Evolutionary conservation across 2,329 filamentous ascomycete species (phyloP), one percentile per base, ranked within the genome.

Genomic region (Colletotrichum tropicale): DNA sequence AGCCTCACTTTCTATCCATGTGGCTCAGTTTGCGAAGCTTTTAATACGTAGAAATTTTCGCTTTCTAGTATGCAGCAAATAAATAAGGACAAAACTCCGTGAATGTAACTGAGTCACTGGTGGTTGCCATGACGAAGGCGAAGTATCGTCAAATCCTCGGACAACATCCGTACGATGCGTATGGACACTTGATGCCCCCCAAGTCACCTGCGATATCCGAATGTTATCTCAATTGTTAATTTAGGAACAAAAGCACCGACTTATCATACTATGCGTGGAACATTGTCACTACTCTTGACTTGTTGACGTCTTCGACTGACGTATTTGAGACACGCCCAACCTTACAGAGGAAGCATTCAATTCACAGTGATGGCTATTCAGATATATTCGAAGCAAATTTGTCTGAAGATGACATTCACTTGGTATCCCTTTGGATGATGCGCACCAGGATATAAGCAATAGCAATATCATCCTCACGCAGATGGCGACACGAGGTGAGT

Each of bases 201-300:
- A 5, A 43, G 18, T n/a, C 18, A 9, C 18, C 38, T 43, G 5
- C 6, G 38, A 3, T 8, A n/a, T 18, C 38, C 5, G 10, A 6
- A n/a, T 0, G 10, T 6, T n/a, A 43, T 43, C 5, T 10, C 5
- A 10, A n/a, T 10, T 5, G 3, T 43, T n/a, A 6, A 18, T n/a
- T 6, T 6, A 3, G 16, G 38, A 10, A 18, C 8, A 9, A 38
- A 43, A 6, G 8, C 2, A 43, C 18, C 1, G 18, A n/a, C 3
- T 43, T 2, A 43, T 43, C 18, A 43, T n/a, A n/a, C 16, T n/a
- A n/a, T 43, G 38, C 18, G 18, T 43, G 38, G 18, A 10, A 43
- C 10, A 43, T n/a, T n/a, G 8, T 43, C 16, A 10, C 38, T n/a
- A 9, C 16, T 43, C 38, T 18, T 10, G 38, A n/a, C 38, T 43